Conservation (phyloP, 345 rosid species). For the Melaleuca alternifolia region DNA sequence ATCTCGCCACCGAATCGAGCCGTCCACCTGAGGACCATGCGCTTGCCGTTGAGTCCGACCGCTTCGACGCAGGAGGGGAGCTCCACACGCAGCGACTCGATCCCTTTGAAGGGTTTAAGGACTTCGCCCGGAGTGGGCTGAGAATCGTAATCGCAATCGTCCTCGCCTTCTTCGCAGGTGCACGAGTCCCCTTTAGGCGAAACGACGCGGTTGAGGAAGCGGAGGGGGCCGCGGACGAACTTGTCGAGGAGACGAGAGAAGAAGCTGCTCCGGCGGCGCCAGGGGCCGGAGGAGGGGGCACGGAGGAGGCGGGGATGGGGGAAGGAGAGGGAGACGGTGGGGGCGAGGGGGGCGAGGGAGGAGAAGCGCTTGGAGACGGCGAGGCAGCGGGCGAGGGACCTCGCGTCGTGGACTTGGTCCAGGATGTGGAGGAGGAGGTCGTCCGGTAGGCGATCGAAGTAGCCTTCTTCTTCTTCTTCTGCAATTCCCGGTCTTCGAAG, state of each 20-base stretch:
- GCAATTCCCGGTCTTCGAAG: background rate
- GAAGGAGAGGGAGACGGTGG: slow-evolving; percentile 10
- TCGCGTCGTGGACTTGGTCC: slow-evolving; percentile 12
- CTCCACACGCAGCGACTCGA: slow-evolving; percentile 17
- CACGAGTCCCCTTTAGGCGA: background rate
- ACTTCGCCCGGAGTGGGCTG: background rate
- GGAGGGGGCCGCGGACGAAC: slow-evolving; percentile 12
- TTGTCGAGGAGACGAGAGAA: background rate
- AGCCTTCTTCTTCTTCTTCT: background rate
- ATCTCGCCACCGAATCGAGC: slow-evolving; percentile 27
- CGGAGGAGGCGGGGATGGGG: background rate
- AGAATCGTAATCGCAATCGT: background rate
- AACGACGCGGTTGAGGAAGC: slow-evolving; percentile 8
- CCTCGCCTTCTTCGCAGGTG: background rate
- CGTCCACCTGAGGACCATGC: slow-evolving; percentile 26
- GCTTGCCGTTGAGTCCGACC: background rate
- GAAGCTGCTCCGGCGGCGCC: background rate
- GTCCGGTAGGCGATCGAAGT: slow-evolving; percentile 15
- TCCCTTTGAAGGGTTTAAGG: slow-evolving; percentile 14
- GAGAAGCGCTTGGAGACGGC: slow-evolving; percentile 15
- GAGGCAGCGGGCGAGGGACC: slow-evolving; percentile 16
- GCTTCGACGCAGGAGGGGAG: slow-evolving; percentile 11
- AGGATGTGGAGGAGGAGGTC: slow-evolving; percentile 16
- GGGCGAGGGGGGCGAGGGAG: slow-evolving; percentile 8
- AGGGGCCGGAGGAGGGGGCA: background rate